phyloP scores from a whole-genome alignment of 371 early-diverging fungal species.

The Mucor ambiguus region DNA sequence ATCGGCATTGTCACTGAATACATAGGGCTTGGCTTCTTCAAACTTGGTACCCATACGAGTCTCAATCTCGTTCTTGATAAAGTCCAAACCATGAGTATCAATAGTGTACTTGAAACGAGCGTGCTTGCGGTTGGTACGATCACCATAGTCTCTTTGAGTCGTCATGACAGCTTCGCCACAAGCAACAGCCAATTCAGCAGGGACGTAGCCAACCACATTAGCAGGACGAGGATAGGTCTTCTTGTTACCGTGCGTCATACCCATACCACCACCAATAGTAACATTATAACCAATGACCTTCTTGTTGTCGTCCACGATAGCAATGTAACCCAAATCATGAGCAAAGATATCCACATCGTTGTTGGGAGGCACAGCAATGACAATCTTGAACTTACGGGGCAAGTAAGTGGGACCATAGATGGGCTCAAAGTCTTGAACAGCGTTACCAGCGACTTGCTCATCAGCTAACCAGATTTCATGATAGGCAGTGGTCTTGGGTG shows the following conservation, averaged over 20 bases:
- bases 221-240: constrained; percentile 93
- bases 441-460: constrained; percentile 80
- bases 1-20: constrained; percentile 87
- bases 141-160: constrained; percentile 93
- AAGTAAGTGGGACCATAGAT: constrained; percentile 90
- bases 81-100: constrained; percentile 89
- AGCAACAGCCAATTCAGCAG: constrained; percentile 75
- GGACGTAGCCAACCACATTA: constrained; percentile 76
- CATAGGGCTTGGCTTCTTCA: constrained; percentile 63
- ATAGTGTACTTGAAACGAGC: constrained; percentile 97
- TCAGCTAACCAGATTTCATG: constrained; percentile 96
- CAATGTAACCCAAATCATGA: constrained; percentile 92
- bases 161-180: constrained; percentile 88
- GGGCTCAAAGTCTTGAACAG: constrained; percentile 85
- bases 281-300: constrained; percentile 89
- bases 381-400: constrained; percentile 95
- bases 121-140: constrained; percentile 95
- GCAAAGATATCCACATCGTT: constrained; percentile 97
- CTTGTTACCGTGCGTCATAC: constrained; percentile 95
- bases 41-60: constrained; percentile 74
- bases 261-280: constrained; percentile 96
- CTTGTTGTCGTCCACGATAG: constrained; percentile 73
- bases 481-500: constrained; percentile 88
- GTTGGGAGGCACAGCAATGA: constrained; percentile 92
- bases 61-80: constrained; percentile 88